Percentiles rank a stretch among this genome's conserved stretches.
Evolutionary conservation across 805 yeast genomes (phyloP).

Genomic region (Tetrapisispora arboricola): DNA sequence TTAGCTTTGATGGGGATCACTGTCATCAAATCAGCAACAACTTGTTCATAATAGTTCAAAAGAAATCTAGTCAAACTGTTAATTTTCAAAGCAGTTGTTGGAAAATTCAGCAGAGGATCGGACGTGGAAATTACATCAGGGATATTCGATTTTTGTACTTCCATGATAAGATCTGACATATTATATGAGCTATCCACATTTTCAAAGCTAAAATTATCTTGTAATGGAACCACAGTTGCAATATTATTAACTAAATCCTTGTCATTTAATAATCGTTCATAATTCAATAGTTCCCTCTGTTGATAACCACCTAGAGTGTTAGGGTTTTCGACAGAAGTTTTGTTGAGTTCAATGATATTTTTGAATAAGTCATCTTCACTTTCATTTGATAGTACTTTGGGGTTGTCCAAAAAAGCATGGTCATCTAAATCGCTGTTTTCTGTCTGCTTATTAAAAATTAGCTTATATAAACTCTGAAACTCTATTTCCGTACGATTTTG

Average conservation of each 20-base stretch:
- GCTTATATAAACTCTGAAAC: not conserved
- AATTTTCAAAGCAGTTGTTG: conserved; percentile 51
- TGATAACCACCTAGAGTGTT: not conserved
- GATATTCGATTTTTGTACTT: conserved; percentile 9
- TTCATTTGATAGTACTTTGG: not conserved
- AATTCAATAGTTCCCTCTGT: not conserved
- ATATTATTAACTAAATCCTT: not conserved
- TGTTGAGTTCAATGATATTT: not conserved
- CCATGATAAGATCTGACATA: conserved; percentile 19
- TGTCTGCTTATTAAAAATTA: not conserved
- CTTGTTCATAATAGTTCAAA: conserved; percentile 58
- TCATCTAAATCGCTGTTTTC: not conserved
- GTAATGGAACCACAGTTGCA: conserved; percentile 1
- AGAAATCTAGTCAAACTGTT: conserved; percentile 65
- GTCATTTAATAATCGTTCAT: not conserved
- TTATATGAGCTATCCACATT: conserved; percentile 8
- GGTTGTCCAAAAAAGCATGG: not conserved
- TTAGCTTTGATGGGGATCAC: conserved; percentile 62
- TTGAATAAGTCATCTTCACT: not conserved
- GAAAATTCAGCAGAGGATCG: conserved; percentile 19
- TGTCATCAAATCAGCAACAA: conserved; percentile 73
- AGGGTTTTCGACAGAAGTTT: not conserved
- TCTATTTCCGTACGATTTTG: not conserved
- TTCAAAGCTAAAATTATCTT: conserved; percentile 5
- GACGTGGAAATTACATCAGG: conserved; percentile 8